These are phyloP conservation scores for Venturia nashicola DNA, from an alignment of 2,329 filamentous ascomycete genomes.

Conservation along the genomic window DNA sequence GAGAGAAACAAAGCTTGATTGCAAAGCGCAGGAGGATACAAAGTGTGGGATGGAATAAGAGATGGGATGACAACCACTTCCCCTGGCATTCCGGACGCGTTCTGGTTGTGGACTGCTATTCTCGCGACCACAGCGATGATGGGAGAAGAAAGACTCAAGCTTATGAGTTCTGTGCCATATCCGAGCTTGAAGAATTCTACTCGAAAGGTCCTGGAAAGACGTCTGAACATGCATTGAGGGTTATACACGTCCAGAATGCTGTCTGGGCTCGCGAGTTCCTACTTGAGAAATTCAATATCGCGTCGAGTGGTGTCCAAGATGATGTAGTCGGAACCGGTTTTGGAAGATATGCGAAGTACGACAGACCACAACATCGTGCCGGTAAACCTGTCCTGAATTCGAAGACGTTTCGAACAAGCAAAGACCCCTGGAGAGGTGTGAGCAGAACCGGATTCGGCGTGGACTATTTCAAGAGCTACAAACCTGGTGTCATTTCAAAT, in stretches of 20 bases:
- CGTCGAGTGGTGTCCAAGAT: slow-evolving; percentile 24
- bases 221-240: slow-evolving; percentile 10
- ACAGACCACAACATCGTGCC: slow-evolving; percentile 34
- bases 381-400: slow-evolving; percentile 40
- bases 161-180: slow-evolving; percentile 34
- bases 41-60: slow-evolving; percentile 24
- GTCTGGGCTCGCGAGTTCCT: slow-evolving; percentile 37
- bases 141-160: slow-evolving; percentile 33
- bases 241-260: slow-evolving; percentile 40
- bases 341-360: slow-evolving; percentile 36
- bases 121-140: slow-evolving; percentile 23
- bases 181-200: slow-evolving; percentile 33
- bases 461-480: slow-evolving; percentile 39
- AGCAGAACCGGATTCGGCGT: slow-evolving; percentile 37
- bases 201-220: slow-evolving; percentile 7
- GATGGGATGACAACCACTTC: slow-evolving; percentile 20
- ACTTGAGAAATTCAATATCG: slow-evolving; percentile 40
- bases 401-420: slow-evolving; percentile 36
- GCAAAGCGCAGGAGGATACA: slow-evolving; percentile 20
- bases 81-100: slow-evolving; percentile 32
- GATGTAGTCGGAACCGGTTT: slow-evolving; percentile 38
- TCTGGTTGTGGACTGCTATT: slow-evolving; percentile 39
- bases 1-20: not conserved
- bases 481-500: slow-evolving; percentile 16
- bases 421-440: slow-evolving; percentile 39